A percentile compares a stretch with the other conserved stretches of the same genome.
phyloP scores from a whole-genome alignment of 768 basidiomycete genomes.

The Saitozyma podzolica region DNA sequence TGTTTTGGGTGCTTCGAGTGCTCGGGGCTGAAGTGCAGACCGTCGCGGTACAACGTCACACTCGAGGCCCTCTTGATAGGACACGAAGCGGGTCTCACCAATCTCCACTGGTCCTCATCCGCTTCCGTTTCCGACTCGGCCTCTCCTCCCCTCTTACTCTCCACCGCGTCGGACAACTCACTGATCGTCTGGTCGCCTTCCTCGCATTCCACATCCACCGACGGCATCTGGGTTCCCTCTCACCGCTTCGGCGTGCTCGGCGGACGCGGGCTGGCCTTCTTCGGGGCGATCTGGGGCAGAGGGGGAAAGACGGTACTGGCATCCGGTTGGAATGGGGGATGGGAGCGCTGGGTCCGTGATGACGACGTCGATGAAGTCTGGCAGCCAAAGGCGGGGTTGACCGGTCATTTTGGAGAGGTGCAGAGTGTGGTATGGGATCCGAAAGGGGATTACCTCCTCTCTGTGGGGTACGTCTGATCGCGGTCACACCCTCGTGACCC shows the following conservation, averaged over 20 bases:
- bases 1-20: too few species aligned
- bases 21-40: conserved; percentile 47
- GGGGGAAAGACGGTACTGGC: conserved; percentile 68
- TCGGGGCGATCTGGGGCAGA: conserved; percentile 79
- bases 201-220: conserved; percentile 38
- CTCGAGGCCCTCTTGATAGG: conserved; percentile 93
- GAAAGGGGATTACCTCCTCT: conserved; percentile 78
- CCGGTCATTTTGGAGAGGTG: conserved; percentile 81
- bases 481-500: not conserved
- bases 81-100: conserved; percentile 92
- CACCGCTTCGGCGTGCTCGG: conserved; percentile 94
- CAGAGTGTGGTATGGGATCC: conserved; percentile 84
- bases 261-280: conserved; percentile 83
- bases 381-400: conserved; percentile 74
- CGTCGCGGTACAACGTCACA: conserved; percentile 66
- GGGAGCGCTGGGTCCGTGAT: conserved; percentile 72
- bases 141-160: conserved; percentile 63
- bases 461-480: conserved; percentile 63
- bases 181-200: conserved; percentile 92
- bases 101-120: conserved; percentile 74
- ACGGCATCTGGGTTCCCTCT: conserved; percentile 79
- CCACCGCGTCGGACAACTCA: conserved; percentile 92
- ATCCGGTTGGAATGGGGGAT: conserved; percentile 93
- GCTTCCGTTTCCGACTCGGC: conserved; percentile 1
- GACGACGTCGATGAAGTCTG: conserved; percentile 58